Conservation (phyloP, 1,284 basidiomycete species). For the Marasmius sp. region DNA sequence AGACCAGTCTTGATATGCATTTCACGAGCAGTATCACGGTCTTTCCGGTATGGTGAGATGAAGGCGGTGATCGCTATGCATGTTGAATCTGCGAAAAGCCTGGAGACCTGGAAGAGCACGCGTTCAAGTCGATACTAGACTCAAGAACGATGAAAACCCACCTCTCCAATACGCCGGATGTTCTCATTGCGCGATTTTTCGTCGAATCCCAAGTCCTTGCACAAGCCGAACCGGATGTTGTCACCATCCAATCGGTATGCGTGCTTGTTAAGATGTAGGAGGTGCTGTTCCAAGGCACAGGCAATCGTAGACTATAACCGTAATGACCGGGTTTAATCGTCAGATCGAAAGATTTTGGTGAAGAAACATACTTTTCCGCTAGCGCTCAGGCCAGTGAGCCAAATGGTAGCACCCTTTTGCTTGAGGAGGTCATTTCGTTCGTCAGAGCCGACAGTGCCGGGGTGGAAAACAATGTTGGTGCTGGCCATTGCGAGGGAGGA, state of each 20-base stretch:
- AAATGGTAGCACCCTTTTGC: constrained; percentile 88
- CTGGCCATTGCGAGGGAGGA: constrained; percentile 50
- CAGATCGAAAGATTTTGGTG: neutral
- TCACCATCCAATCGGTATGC: constrained; percentile 95
- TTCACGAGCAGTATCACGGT: constrained; percentile 82
- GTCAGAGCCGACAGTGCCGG: constrained; percentile 70
- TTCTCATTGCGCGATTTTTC: constrained; percentile 96
- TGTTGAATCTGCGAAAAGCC: constrained; percentile 88
- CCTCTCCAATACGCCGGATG: constrained; percentile 97
- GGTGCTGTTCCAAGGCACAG: constrained; percentile 94
- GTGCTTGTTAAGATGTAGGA: constrained; percentile 85
- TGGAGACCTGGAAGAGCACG: constrained; percentile 69
- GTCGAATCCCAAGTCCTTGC: constrained; percentile 98
- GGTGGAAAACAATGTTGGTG: constrained; percentile 86
- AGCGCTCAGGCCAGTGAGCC: constrained; percentile 93
- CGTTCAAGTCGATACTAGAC: neutral
- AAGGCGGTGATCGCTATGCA: constrained; percentile 93
- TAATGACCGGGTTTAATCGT: neutral
- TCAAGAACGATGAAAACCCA: constrained; percentile 28
- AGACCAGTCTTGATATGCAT: constrained; percentile 77
- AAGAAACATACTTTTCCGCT: constrained; percentile 73
- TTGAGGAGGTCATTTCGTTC: constrained; percentile 72
- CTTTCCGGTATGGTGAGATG: constrained; percentile 95
- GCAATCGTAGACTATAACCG: constrained; percentile 98
- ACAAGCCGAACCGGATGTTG: constrained; percentile 95